A percentile compares a stretch with the other conserved stretches of the same genome.
Evolutionary conservation across 805 yeast genomes (phyloP).

Genomic region (Babjeviella inositovora): DNA sequence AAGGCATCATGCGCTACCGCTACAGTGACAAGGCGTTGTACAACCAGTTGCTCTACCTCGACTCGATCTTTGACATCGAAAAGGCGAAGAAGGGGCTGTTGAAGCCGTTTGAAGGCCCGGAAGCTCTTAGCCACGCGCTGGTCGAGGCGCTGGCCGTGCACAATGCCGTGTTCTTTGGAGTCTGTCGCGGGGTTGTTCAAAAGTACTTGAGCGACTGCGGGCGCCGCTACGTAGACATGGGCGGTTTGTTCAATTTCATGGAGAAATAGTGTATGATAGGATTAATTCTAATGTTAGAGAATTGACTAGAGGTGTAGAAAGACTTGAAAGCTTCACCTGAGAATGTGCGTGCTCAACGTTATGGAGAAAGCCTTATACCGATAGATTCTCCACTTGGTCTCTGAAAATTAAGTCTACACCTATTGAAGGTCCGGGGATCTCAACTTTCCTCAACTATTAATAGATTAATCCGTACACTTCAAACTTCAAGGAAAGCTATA

Average conservation of each 20-base stretch:
- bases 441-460: too few relatives aligned
- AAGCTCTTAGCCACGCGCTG: conserved; percentile 24
- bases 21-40: conserved; percentile 72
- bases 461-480: too few relatives aligned
- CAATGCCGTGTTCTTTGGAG: conserved; percentile 44
- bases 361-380: too few relatives aligned
- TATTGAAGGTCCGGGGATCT: too few relatives aligned
- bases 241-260: conserved; percentile 57
- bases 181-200: conserved; percentile 41
- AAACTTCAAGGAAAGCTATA: too few relatives aligned
- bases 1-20: conserved; percentile 67
- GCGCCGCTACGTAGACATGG: conserved; percentile 79
- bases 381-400: too few relatives aligned
- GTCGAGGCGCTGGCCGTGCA: conserved; percentile 67
- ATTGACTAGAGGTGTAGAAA: too few relatives aligned
- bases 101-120: conserved; percentile 30
- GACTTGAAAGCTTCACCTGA: too few relatives aligned
- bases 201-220: conserved; percentile 73
- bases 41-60: conserved; percentile 71
- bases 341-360: too few relatives aligned
- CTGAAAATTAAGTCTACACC: too few relatives aligned
- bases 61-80: conserved; percentile 67
- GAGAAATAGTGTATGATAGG: not conserved
- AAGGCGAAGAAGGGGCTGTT: conserved; percentile 45
- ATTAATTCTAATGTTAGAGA: not conserved